Evolutionary conservation across 2,329 filamentous ascomycete species (phyloP).

Genomic region (Fusarium hostae): DNA sequence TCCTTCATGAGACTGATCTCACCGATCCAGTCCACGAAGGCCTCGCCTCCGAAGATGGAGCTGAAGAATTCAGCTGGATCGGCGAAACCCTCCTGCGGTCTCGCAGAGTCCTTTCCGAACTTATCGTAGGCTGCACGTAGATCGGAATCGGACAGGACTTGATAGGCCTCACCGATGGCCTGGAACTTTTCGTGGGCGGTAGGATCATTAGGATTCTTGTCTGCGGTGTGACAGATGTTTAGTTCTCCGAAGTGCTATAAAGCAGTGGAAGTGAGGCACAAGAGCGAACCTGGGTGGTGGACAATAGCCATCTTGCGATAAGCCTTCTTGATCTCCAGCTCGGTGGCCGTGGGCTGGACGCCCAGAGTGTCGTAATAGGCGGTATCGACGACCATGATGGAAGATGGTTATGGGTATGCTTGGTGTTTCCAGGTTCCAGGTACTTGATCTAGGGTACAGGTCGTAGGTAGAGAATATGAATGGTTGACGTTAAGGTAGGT

Average conservation of each 20-base stretch:
- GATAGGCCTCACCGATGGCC: conserved; percentile 78
- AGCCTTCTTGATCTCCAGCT: conserved; percentile 96
- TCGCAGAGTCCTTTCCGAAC: conserved; percentile 93
- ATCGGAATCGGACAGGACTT: conserved; percentile 87
- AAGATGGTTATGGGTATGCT: not conserved
- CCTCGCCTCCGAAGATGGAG: conserved; percentile 97
- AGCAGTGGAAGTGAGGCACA: not conserved
- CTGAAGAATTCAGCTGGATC: conserved; percentile 98
- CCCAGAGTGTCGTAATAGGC: conserved; percentile 88
- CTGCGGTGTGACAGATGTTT: conserved; percentile 56
- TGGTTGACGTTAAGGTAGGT: not conserved
- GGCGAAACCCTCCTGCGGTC: conserved; percentile 91
- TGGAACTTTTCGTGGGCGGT: conserved; percentile 96
- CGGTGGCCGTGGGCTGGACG: conserved; percentile 84
- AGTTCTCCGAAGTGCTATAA: not conserved
- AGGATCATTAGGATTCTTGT: conserved; percentile 98
- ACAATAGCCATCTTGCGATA: conserved; percentile 95
- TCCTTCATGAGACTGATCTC: conserved; percentile 99
- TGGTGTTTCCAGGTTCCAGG: conserved; percentile 22
- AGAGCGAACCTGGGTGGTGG: conserved; percentile 79
- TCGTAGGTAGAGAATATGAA: conserved; percentile 1
- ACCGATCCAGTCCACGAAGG: conserved; percentile 95
- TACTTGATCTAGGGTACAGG: conserved; percentile 8
- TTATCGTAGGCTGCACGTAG: conserved; percentile 95
- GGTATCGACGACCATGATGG: conserved; percentile 86